Evolutionary conservation across 2,329 filamentous ascomycete genomes (phyloP).

Genomic region (Colletotrichum australisinense): DNA sequence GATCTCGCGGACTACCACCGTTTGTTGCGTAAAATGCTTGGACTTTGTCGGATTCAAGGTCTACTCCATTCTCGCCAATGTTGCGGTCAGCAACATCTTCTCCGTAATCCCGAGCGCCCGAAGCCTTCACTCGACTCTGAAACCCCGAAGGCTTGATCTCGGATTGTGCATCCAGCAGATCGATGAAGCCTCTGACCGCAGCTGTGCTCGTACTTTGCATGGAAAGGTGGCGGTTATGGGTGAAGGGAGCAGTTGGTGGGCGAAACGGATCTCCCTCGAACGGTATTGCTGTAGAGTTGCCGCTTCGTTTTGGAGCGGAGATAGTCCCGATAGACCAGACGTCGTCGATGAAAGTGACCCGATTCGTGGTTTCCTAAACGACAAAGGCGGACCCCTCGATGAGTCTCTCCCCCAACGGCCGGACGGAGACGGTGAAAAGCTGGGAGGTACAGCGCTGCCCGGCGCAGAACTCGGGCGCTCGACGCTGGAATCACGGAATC

Average conservation of each 20-base stretch:
- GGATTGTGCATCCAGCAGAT: conserved; percentile 69
- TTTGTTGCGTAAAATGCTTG: conserved; percentile 49
- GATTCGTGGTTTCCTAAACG: conserved; percentile 32
- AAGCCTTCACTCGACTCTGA: conserved; percentile 58
- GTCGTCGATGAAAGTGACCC: conserved; percentile 20
- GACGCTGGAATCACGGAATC: conserved; percentile 41
- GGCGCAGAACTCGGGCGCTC: conserved; percentile 53
- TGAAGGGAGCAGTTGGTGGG: conserved; percentile 38
- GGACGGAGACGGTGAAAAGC: conserved; percentile 7
- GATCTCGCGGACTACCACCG: conserved; percentile 12
- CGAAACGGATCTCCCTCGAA: conserved; percentile 23
- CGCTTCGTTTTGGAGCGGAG: conserved; percentile 5
- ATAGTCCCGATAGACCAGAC: background rate
- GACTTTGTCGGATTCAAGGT: conserved; percentile 47
- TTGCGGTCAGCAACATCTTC: conserved; percentile 76
- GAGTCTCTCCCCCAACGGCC: conserved; percentile 34
- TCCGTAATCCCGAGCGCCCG: conserved; percentile 66
- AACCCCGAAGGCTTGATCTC: conserved; percentile 62
- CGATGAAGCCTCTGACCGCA: conserved; percentile 52
- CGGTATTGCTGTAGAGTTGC: background rate
- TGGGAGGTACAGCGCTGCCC: conserved; percentile 27
- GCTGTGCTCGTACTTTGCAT: conserved; percentile 44
- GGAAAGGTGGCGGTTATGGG: conserved; percentile 45
- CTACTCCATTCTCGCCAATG: conserved; percentile 51
- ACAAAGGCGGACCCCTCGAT: conserved; percentile 34